Conservation (phyloP, 2,329 filamentous ascomycete species). For the Aspergillus melleus region DNA sequence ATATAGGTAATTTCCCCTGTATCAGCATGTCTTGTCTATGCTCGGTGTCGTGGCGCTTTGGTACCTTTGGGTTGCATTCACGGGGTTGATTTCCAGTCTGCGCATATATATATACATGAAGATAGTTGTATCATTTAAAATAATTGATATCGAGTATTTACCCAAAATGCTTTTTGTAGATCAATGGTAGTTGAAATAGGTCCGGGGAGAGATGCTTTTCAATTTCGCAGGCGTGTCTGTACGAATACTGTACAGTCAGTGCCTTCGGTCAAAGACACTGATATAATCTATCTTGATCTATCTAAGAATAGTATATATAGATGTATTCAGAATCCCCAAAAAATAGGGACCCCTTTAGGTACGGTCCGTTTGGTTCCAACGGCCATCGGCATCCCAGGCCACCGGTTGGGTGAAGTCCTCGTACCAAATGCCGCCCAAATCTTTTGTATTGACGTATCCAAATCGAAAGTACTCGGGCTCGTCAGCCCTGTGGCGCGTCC, state of each 20-base stretch:
- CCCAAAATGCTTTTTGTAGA: neutral
- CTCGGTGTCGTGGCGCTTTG: slow-evolving; percentile 5
- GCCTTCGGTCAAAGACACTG: neutral
- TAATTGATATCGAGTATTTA: neutral
- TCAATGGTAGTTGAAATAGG: neutral
- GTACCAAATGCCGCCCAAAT: slow-evolving; percentile 40
- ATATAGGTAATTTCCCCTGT: neutral
- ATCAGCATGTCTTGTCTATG: neutral
- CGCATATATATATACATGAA: neutral
- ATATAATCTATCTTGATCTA: neutral
- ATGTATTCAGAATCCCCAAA: neutral
- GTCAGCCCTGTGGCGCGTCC: slow-evolving; percentile 31
- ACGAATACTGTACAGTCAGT: neutral
- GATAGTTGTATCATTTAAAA: neutral
- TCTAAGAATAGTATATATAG: neutral
- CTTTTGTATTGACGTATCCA: slow-evolving; percentile 39
- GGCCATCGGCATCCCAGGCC: slow-evolving; percentile 32
- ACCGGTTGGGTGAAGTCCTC: slow-evolving; percentile 41
- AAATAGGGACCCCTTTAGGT: neutral
- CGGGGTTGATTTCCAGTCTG: neutral
- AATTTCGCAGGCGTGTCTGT: neutral
- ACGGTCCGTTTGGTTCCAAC: slow-evolving; percentile 12
- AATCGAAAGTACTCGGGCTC: slow-evolving; percentile 46
- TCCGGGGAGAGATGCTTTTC: neutral
- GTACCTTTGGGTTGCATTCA: neutral